A percentile compares a stretch with the other conserved stretches of the same genome.
These are phyloP conservation scores for Xerocomellus chrysenteron DNA, from an alignment of 768 basidiomycete genomes.

Conservation along the genomic window DNA sequence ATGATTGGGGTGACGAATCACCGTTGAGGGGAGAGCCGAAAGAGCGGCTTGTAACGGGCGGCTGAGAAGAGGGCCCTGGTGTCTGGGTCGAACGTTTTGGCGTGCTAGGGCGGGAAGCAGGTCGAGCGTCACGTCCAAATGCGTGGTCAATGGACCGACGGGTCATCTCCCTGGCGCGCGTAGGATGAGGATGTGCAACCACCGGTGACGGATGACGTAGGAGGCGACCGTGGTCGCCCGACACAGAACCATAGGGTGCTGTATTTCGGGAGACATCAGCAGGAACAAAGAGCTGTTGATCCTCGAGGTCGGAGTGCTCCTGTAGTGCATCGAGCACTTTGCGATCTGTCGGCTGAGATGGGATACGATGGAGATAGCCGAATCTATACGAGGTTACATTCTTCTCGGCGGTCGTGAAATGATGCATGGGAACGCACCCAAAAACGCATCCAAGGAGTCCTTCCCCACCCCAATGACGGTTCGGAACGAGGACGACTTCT, in stretches of 20 bases:
- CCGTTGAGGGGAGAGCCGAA: slow-evolving; percentile 46
- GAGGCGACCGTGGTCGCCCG: slow-evolving; percentile 7
- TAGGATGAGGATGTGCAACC: slow-evolving; percentile 33
- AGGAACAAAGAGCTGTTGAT: slow-evolving; percentile 71
- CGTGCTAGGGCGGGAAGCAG: slow-evolving; percentile 27
- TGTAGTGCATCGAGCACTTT: slow-evolving; percentile 56
- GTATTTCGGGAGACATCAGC: slow-evolving; percentile 45
- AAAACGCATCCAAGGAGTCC: slow-evolving; percentile 95
- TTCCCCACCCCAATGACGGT: slow-evolving; percentile 97
- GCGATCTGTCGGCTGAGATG: slow-evolving; percentile 65
- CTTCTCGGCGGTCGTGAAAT: not conserved
- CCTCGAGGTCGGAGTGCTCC: slow-evolving; percentile 54
- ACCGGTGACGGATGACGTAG: slow-evolving; percentile 12
- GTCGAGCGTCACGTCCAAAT: slow-evolving; percentile 16
- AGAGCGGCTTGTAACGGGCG: slow-evolving; percentile 32
- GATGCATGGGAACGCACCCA: slow-evolving; percentile 55
- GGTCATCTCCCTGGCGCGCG: slow-evolving; percentile 17
- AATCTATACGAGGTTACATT: slow-evolving; percentile 49
- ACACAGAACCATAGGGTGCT: not conserved
- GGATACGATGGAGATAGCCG: slow-evolving; percentile 91
- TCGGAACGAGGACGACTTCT: slow-evolving; percentile 93
- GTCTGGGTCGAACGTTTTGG: slow-evolving; percentile 28
- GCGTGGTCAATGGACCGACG: slow-evolving; percentile 15
- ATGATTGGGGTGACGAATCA: slow-evolving; percentile 44
- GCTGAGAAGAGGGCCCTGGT: slow-evolving; percentile 31